Evolutionary conservation across 139 green algal species (phyloP).

Genomic region (Chlamydomonas incerta): DNA sequence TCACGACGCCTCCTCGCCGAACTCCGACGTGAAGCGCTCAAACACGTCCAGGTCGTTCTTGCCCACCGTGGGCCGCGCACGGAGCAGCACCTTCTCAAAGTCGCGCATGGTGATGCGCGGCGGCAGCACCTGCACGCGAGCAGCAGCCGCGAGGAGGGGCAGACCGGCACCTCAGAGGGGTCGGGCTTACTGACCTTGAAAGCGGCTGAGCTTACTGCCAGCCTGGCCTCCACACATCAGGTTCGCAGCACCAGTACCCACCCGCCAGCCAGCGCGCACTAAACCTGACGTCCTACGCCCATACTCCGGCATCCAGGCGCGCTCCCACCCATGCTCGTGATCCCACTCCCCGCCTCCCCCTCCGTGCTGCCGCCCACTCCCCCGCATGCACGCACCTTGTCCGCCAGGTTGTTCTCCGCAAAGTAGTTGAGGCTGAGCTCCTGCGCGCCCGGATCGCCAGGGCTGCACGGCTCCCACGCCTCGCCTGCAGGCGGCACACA

Average conservation of each 20-base stretch:
- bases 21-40: constrained; percentile 95
- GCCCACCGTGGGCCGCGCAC: constrained; percentile 93
- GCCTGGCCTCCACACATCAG: too few relatives aligned
- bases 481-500: constrained; percentile 10
- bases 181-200: too few relatives aligned
- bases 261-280: too few relatives aligned
- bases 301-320: too few relatives aligned
- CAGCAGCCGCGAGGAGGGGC: too few relatives aligned
- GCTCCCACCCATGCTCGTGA: too few relatives aligned
- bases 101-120: constrained; percentile 86
- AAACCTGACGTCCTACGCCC: too few relatives aligned
- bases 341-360: too few relatives aligned
- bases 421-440: constrained; percentile 82
- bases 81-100: constrained; percentile 90
- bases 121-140: constrained; percentile 61
- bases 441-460: constrained; percentile 74
- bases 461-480: constrained; percentile 85
- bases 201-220: too few relatives aligned
- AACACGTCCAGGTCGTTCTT: constrained; percentile 88
- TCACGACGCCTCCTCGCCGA: constrained; percentile 91
- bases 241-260: too few relatives aligned
- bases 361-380: too few relatives aligned
- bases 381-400: constrained; percentile 63
- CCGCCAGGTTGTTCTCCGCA: constrained; percentile 78
- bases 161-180: too few relatives aligned